Evolutionary conservation across 768 basidiomycete genomes (phyloP), one percentile per base, ranked within the genome.

Genomic region (Mycena olivaceomarginata): DNA sequence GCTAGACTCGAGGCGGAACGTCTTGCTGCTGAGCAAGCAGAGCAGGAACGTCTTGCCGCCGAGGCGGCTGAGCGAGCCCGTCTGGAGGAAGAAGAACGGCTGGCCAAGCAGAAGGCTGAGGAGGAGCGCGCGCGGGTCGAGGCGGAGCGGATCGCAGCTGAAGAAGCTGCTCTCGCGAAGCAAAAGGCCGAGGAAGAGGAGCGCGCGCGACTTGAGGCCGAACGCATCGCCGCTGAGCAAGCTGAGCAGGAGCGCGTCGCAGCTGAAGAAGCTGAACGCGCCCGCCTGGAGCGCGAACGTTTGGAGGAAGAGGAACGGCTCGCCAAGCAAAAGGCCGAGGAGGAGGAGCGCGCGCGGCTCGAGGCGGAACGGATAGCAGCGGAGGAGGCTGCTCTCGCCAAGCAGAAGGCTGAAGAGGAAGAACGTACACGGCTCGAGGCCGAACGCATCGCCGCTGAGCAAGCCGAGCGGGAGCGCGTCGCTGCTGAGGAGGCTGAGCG

Each of bases 211-310:
- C n/a, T 53, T 7, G 51, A 53, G 51, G 51, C 51, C 20, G 51
- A 53, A n/a, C 51, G 51, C 51, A 53, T 53, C 5, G 65, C 41
- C 15, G 65, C 56, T 12, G 67, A 74, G 40, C 15, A 74, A 31
- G 57, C 65, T 43, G 43, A 72, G 70, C 59, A 31, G 25, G 48
- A 43, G n/a, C 69, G 69, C 53, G 3, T 72, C 18, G 70, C 69
- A 31, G 69, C 56, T 13, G 69, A 70, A 22, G 31, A 31, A 31
- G 31, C 31, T 31, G 31, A 31, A 31, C 31, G 31, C 31, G 31
- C 31, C 3, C 31, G 31, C 31, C 31, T 39, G 40, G 7, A 57
- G 20, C 31, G 31, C 31, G 31, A 31, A 4, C 56, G 60, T 13
- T 10, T 72, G 4, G 70, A 56, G 37, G 68, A 57, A 43, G 43